Base-by-base conservation (phyloP, 345 rosid species). In the Citrus unshiu region DNA sequence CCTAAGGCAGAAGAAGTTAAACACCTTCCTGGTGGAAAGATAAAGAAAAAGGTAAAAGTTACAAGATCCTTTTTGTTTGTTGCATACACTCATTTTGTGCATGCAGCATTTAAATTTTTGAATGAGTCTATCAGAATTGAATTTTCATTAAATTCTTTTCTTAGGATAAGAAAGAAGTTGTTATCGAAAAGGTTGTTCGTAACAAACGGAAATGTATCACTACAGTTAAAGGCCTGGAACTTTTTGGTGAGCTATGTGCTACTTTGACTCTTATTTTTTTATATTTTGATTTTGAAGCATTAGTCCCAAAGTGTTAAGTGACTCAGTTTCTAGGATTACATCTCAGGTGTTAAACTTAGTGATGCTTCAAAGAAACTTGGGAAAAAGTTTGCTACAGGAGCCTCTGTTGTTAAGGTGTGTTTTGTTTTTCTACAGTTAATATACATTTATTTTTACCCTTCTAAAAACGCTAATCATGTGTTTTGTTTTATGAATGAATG, bases 311-410 rank as follows among this genome's bases (percentile, higher is more conserved):
- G 21, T 27, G 5, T 7, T 70, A 30, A 27, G 35, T 70, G 27
- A 71, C 66, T 75, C 9, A 14, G 66, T 22, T 51, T 6, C 22
- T 80, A 10, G 46, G 62, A 80, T 68, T 22, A 40, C 74, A 64
- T 68, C 60, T 79, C 62, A 76, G 91, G 89, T 77, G 84, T 87
- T 75, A 87, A 89, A 83, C 86, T 87, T 58, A 81, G 83, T 73
- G 91, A 89, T 73, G 91, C 91, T 72, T 87, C 91, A 43, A 87
- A 87, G 81, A 87, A 87, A 77, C 87, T 84, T 25, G 91, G 89
- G 60, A 87, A 87, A 68, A 85, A 84, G 81, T 87, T 89, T 79
- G 91, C 90, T 62, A 89, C 87, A 16, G 88, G 88, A 66, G 90
- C 91, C 22, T 89, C 87, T 72, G 88, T 85, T 35, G 91, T 89